Conservation (phyloP, 75 land plant genomes). For the Cupressus sempervirens region DNA sequence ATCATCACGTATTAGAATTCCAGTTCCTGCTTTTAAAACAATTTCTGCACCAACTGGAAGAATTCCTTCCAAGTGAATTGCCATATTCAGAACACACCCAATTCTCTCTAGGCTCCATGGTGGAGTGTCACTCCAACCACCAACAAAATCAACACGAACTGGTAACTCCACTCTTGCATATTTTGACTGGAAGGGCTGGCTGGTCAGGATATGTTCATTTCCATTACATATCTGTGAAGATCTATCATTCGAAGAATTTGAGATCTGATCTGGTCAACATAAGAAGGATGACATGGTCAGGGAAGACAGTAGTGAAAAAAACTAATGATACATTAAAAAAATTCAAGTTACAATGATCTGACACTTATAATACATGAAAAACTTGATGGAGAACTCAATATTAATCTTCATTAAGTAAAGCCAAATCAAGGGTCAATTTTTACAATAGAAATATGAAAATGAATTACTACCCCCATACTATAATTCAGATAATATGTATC, state of each 20-base stretch:
- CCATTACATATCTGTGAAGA: constrained; percentile 2
- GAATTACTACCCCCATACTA: neutral
- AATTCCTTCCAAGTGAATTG: constrained; percentile 62
- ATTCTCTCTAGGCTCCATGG: constrained; percentile 95
- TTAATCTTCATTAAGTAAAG: neutral
- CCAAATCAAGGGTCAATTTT: neutral
- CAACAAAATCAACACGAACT: constrained; percentile 91
- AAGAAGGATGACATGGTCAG: neutral
- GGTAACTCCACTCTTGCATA: constrained; percentile 66
- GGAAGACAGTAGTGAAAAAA: neutral
- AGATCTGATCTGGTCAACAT: constrained; percentile 5
- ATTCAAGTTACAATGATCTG: neutral
- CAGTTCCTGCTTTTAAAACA: constrained; percentile 33
- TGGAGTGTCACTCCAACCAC: constrained; percentile 99
- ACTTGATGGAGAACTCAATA: neutral
- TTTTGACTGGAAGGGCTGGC: constrained; percentile 13
- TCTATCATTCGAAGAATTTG: neutral
- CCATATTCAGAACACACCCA: constrained; percentile 96
- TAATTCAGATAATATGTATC: neutral
- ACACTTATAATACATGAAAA: neutral
- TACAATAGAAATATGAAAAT: neutral
- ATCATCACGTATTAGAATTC: constrained; percentile 73
- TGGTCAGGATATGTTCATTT: neutral
- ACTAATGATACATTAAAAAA: neutral
- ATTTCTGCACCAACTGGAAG: constrained; percentile 76